Evolutionary conservation across 2,329 filamentous ascomycete species (phyloP), one percentile per base, ranked within the genome.

Genomic region (Xylaria sp.): DNA sequence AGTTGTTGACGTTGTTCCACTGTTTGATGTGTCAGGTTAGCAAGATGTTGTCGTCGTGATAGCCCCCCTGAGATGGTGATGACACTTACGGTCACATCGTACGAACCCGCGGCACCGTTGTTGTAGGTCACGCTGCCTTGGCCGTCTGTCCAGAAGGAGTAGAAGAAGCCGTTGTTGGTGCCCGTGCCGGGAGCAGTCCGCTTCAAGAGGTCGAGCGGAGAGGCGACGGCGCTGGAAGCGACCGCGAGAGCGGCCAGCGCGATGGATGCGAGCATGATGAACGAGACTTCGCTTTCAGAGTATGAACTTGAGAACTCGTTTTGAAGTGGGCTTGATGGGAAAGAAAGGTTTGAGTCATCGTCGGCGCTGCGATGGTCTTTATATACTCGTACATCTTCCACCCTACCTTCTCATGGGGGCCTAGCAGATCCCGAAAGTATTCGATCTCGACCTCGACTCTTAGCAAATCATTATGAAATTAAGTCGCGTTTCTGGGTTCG

Each of bases 141-240:
- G 35, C 79, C 78, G 60, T 85, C 82, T 58, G 78, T 83, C 81
- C 81, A 86, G 75, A 78, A 85, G 7, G 80, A 83, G 72, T 82
- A 86, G 75, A 80, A 86, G 74, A 78, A 86, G 57, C 82, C 82
- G 66, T 83, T 79, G 73, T 80, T 74, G 5, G 75, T 80, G 53
- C 82, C 83, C 2, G 78, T 80, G 63, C 76, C 80, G 56, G 63
- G 60, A 10, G 34, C 75, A 69, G 80, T 80, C 37, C 62, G 63
- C 55, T 62, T 59, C 49, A 57, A 46, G 48, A 63, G 63, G 13
- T 64, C 75, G 73, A 61, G 73, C 10, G 63, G 63, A 2, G 63
- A 64, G 37, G 58, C 63, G 19, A 61, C 2, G 34, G 42, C 59
- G 53, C 39, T 55, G 11, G 58, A 54, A 35, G 59, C 60, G 3